phyloP scores from a whole-genome alignment of 2,329 filamentous ascomycete genomes.

The Claviceps sp. region DNA sequence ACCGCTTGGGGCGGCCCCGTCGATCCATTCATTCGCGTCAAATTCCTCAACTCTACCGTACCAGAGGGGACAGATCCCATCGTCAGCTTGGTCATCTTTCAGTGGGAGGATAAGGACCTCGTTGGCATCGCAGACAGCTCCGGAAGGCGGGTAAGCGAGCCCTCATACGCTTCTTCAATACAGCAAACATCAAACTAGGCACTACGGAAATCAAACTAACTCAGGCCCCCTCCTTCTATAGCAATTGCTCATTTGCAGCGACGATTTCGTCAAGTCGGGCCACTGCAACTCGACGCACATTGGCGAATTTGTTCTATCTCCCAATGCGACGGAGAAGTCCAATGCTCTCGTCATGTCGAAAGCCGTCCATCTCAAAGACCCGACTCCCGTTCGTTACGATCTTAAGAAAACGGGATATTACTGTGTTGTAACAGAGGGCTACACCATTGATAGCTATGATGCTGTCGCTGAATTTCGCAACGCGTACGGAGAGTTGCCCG shows the following conservation, averaged over 20 bases:
- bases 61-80: conserved; percentile 52
- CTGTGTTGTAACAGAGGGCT: conserved; percentile 71
- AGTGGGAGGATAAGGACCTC: conserved; percentile 75
- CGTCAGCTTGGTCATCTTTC: conserved; percentile 80
- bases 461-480: conserved; percentile 88
- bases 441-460: conserved; percentile 54
- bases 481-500: conserved; percentile 88
- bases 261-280: conserved; percentile 51
- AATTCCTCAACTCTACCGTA: conserved; percentile 52
- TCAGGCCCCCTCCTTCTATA: conserved; percentile 7
- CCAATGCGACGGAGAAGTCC: conserved; percentile 61
- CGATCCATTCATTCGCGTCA: conserved; percentile 79
- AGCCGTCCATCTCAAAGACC: conserved; percentile 68
- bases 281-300: conserved; percentile 66
- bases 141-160: conserved; percentile 31
- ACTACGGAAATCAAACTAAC: not conserved
- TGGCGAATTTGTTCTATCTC: conserved; percentile 70
- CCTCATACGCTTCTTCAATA: conserved; percentile 22
- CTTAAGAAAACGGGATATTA: conserved; percentile 92
- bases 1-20: conserved; percentile 77
- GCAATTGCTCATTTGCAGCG: conserved; percentile 55
- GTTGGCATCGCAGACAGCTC: conserved; percentile 55
- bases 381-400: conserved; percentile 63
- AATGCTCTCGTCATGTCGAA: conserved; percentile 62
- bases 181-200: too few relatives aligned